Conservation (phyloP, 1,284 basidiomycete genomes). For the Prillingera fragicola region DNA sequence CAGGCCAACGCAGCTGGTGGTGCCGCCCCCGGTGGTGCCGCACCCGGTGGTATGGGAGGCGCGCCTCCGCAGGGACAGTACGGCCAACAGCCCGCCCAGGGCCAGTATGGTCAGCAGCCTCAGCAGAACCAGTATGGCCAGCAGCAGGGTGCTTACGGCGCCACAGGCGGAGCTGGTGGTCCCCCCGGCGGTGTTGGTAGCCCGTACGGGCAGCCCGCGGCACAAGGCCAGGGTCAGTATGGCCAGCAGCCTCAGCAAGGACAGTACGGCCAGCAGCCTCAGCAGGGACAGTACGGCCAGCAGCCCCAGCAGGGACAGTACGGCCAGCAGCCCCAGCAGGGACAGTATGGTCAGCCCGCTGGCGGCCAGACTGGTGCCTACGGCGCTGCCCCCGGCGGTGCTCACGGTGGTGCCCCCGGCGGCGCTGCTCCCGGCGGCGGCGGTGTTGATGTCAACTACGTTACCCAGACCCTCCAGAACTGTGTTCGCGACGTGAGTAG, state of each 20-base stretch:
- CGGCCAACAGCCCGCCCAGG: slow-evolving; percentile 2
- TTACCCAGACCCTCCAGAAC: slow-evolving; percentile 27
- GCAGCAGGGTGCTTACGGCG: slow-evolving; percentile 17
- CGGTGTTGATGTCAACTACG: not conserved
- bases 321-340: slow-evolving; percentile 18
- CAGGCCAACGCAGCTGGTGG: not conserved
- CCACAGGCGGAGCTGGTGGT: slow-evolving; percentile 4
- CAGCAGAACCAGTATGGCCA: slow-evolving; percentile 15
- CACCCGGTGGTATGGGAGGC: not conserved
- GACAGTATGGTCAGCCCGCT: slow-evolving; percentile 30
- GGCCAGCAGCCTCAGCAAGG: slow-evolving; percentile 10
- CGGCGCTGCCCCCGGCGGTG: slow-evolving; percentile 18
- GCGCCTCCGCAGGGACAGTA: slow-evolving; percentile 2
- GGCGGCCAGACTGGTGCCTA: slow-evolving; percentile 11
- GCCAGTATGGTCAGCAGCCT: slow-evolving; percentile 2
- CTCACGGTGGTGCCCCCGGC: slow-evolving; percentile 18
- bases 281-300: slow-evolving; percentile 13
- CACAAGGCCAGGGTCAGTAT: slow-evolving; percentile 13
- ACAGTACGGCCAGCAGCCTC: slow-evolving; percentile 17
- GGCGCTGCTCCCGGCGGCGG: slow-evolving; percentile 35
- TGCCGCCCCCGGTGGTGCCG: slow-evolving; percentile 1
- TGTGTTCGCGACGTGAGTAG: slow-evolving; percentile 47
- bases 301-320: slow-evolving; percentile 15
- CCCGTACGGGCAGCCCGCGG: slow-evolving; percentile 10
- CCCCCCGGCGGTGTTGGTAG: not conserved